Base-by-base conservation (phyloP, 371 early-diverging fungal species). In the Mortierella sp. region DNA sequence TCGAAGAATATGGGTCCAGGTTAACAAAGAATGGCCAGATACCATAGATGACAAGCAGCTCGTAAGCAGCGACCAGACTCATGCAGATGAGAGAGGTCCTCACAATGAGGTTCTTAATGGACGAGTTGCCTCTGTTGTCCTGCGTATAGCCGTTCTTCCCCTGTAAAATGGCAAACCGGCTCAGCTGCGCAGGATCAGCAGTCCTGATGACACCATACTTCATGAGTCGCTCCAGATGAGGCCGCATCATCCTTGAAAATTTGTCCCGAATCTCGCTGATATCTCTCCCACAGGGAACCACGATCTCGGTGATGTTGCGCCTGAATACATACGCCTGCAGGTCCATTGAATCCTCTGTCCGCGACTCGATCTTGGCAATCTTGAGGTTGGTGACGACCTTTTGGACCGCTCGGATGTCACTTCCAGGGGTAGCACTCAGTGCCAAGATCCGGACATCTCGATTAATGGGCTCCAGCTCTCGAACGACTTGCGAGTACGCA, bases 331-430 rank as follows among this genome's bases (percentile, higher is more conserved):
- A 97, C 14, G 91, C 92, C 32, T 88, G 91, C 10, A 99, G 91
- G 83, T 98, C 98, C 76, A 95, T 88, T 0, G 96, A 95, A 41
- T 97, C 97, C 83, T 99, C 99, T 0, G 98, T 97, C 38, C 99
- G 89, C 48, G 98, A 89, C 84, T 97, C 96, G 16, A 97, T 94
- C 58, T 92, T 89, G 24, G 94, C 87, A 49, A 98, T 97, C 58
- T 92, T 90, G 41, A 98, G 89, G 71, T 96, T 96, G 21, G 88
- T 82, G 10, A 99, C 85, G 7, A 99, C 94, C 0, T 88, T 87
- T 80, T 97, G 97, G 2, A 98, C 99, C 0, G 93, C 90, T 16
- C 93, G 87, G n/a, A 93, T 80, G 7, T 93, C 93, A 0, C 91
- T 89, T 18, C 96, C 99, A 0, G 99, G 98, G 0, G 99, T 99